Base-by-base conservation (phyloP, 2,329 filamentous ascomycete genomes). In the Pseudocercospora eumusae region DNA sequence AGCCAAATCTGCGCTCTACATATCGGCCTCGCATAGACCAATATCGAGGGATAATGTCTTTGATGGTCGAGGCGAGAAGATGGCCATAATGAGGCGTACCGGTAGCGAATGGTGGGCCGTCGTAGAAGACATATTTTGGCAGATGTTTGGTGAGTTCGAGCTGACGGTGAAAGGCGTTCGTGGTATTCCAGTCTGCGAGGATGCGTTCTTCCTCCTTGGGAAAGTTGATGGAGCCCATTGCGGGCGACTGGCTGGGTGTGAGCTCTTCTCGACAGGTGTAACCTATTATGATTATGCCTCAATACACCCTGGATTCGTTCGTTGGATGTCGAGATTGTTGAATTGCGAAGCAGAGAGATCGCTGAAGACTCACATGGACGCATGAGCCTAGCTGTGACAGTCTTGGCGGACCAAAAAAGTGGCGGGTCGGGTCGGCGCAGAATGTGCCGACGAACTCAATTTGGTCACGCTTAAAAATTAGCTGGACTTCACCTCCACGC, bases 11-110 rank as follows among this genome's bases (percentile, higher is more conserved):
- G 67, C 93, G 86, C 80, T 95, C 91, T 57, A 97, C 93, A 80
- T 96, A 90, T 74, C 88, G 91, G 15, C 93, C 93, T 75, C 96
- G 96, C 93, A 96, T 96, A 56, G 92, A 92, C 92, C 93, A 97
- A 78, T 97, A 98, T 70, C 93, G 84, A 8, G 93, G 92, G 68
- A 98, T 96, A 64, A 96, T 95, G 76, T 97, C 93, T 78, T 98
- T 97, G 80, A 97, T 96, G 55, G 93, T 97, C 20, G 92, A 96
- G 40, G 93, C 90, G 68, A 96, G 83, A 57, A 96, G 80, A 78
- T 96, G 92, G 61, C 88, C 86, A 71, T 89, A 88, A 75, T 89
- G 87, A 45, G 86, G 85, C 63, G 86, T 80, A 40, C 85, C 84
- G 6, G 80, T 82, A 20, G 80, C 78, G 68, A 83, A 82, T 1